phyloP scores from a whole-genome alignment of 768 basidiomycete species.

The Collybiopsis confluens region DNA sequence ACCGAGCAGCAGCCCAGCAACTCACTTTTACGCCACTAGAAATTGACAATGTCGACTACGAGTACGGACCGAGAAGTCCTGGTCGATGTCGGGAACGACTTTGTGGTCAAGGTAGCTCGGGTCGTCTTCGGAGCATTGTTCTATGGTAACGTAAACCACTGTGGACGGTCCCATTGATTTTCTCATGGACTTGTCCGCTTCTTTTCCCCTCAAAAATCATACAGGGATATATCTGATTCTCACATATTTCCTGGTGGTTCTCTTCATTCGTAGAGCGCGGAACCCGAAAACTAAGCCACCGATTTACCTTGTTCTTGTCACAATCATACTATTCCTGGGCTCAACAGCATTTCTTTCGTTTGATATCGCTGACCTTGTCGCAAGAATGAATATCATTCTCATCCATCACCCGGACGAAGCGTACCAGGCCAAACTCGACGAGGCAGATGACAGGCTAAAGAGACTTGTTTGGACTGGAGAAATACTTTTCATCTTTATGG shows the following conservation, averaged over 20 bases:
- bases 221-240: constrained; percentile 14
- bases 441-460: constrained; percentile 18
- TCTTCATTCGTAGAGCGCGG: constrained; percentile 12
- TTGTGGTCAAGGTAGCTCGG: constrained; percentile 15
- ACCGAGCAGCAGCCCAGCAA: no score
- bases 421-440: constrained; percentile 16
- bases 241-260: constrained; percentile 11
- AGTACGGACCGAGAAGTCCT: constrained; percentile 10
- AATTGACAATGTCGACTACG: not conserved
- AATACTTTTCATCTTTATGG: constrained; percentile 28
- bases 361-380: constrained; percentile 23
- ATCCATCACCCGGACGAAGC: constrained; percentile 16
- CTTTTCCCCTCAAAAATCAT: not conserved
- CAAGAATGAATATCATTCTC: constrained; percentile 22
- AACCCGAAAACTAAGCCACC: constrained; percentile 13
- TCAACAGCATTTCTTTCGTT: constrained; percentile 22
- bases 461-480: constrained; percentile 24
- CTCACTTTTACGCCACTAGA: no score
- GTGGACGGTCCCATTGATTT: no score
- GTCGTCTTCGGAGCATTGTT: constrained; percentile 13
- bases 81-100: constrained; percentile 11
- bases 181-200: not conserved
- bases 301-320: constrained; percentile 19
- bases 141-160: constrained; percentile 15
- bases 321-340: constrained; percentile 22